These are phyloP conservation scores for Pestalotiopsis sp. DNA, from an alignment of 2,329 filamentous ascomycete species.

Conservation along the genomic window DNA sequence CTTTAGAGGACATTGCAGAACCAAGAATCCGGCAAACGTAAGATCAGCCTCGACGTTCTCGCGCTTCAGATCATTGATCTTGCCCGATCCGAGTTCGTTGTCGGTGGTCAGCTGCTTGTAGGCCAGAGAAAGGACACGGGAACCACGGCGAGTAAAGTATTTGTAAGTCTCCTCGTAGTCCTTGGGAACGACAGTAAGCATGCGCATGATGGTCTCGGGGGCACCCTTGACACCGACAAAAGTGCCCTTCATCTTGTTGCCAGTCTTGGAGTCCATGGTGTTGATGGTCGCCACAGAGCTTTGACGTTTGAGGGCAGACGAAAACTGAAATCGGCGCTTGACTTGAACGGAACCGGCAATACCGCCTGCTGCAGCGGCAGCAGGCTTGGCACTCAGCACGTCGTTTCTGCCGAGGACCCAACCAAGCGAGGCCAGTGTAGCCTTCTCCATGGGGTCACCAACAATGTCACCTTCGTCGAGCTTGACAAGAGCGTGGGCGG, in stretches of 20 bases:
- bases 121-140: slow-evolving; percentile 87
- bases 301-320: slow-evolving; percentile 91
- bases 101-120: slow-evolving; percentile 89
- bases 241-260: slow-evolving; percentile 77
- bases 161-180: slow-evolving; percentile 99
- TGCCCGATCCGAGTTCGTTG: slow-evolving; percentile 76
- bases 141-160: slow-evolving; percentile 94
- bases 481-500: slow-evolving; percentile 92
- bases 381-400: slow-evolving; percentile 68
- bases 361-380: slow-evolving; percentile 44
- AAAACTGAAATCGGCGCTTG: slow-evolving; percentile 97
- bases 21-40: slow-evolving; percentile 90
- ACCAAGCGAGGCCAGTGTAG: slow-evolving; percentile 82
- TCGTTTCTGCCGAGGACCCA: slow-evolving; percentile 94
- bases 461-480: slow-evolving; percentile 96
- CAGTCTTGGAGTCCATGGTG: slow-evolving; percentile 68
- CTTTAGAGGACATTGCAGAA: slow-evolving; percentile 93
- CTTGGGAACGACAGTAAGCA: slow-evolving; percentile 78
- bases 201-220: slow-evolving; percentile 93
- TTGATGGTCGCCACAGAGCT: slow-evolving; percentile 88
- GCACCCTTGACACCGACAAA: slow-evolving; percentile 97
- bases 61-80: slow-evolving; percentile 91
- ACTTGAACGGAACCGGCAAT: slow-evolving; percentile 81
- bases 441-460: slow-evolving; percentile 98
- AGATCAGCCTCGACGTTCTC: slow-evolving; percentile 86